Base-by-base conservation (phyloP, 495 filamentous ascomycete species). In the Ramalina peruviana region DNA sequence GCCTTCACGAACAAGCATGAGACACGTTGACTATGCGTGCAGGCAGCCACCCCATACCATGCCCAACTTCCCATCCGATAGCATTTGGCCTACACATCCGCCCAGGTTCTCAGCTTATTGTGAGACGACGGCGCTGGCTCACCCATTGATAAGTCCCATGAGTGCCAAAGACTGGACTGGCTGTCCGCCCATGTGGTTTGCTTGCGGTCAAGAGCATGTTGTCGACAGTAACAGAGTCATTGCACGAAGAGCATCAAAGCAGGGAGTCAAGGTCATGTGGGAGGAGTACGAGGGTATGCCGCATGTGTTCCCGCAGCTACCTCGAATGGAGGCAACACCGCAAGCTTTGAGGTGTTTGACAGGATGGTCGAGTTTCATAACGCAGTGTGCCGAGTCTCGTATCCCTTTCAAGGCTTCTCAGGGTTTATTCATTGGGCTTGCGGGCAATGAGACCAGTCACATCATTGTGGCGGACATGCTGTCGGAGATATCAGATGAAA, bases 211-310 rank as follows among this genome's bases (percentile, higher is more conserved):
- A 9, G 57, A 60, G 48, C 45, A 46, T 40, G n/a, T 54, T 33
- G 4, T 42, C 13, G 57, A 60, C 33, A 25, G 30, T 10, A 43
- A 37, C 2, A 57, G 25, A 27, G 19, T 53, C 13, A 17, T 55
- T 6, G 48, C 52, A 12, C 37, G 54, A 33, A 51, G 21, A 13
- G 49, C 45, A 6, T 21, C 45, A 9, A n/a, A 23, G 11, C 48
- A 53, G 15, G 49, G 54, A 4, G 52, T 58, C 37, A 36, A 16
- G 27, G 44, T 59, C 10, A n/a, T 38, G 1, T 55, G 46, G 41
- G 40, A 50, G 48, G 52, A 60, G 43, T 60, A 60, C 39, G 52
- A 58, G 21, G 38, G 13, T 10, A 58, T 58, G 55, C 52, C 52
- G 11, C 58, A 60, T 53, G 17, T 51, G 1, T 58, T 52, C 45